Conservation (phyloP, 352 stramenopile species). For the Phytophthora ohioensis region DNA sequence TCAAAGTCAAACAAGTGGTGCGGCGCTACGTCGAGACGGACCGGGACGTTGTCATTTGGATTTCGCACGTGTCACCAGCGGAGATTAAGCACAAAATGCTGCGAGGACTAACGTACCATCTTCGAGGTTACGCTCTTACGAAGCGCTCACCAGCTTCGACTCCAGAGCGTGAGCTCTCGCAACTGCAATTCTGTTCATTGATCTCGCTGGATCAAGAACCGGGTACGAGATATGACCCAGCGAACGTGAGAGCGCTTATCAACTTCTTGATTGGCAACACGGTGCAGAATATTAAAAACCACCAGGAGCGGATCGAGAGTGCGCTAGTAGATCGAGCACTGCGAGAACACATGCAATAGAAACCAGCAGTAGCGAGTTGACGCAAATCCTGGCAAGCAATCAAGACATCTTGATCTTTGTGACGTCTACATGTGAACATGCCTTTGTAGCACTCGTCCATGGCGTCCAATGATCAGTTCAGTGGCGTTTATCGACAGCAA, state of each 20-base stretch:
- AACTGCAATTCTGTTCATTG: slow-evolving; percentile 63
- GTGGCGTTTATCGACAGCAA: background rate
- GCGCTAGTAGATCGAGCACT: slow-evolving; percentile 38
- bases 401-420: slow-evolving; percentile 21
- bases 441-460: slow-evolving; percentile 22
- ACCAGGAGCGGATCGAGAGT: slow-evolving; percentile 57
- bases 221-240: slow-evolving; percentile 31
- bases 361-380: slow-evolving; percentile 3
- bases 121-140: slow-evolving; percentile 68
- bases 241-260: slow-evolving; percentile 43
- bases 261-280: slow-evolving; percentile 56
- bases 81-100: slow-evolving; percentile 60
- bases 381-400: slow-evolving; percentile 19
- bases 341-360: slow-evolving; percentile 19
- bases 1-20: slow-evolving; percentile 63
- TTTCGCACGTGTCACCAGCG: slow-evolving; percentile 56
- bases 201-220: slow-evolving; percentile 56
- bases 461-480: background rate
- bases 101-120: slow-evolving; percentile 44
- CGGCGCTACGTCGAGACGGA: slow-evolving; percentile 65
- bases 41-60: slow-evolving; percentile 67
- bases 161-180: slow-evolving; percentile 38
- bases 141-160: slow-evolving; percentile 44
- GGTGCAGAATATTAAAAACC: slow-evolving; percentile 47
- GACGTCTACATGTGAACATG: slow-evolving; percentile 11